Evolutionary conservation across 768 basidiomycete species (phyloP).

Genomic region (Pisolithus albus): DNA sequence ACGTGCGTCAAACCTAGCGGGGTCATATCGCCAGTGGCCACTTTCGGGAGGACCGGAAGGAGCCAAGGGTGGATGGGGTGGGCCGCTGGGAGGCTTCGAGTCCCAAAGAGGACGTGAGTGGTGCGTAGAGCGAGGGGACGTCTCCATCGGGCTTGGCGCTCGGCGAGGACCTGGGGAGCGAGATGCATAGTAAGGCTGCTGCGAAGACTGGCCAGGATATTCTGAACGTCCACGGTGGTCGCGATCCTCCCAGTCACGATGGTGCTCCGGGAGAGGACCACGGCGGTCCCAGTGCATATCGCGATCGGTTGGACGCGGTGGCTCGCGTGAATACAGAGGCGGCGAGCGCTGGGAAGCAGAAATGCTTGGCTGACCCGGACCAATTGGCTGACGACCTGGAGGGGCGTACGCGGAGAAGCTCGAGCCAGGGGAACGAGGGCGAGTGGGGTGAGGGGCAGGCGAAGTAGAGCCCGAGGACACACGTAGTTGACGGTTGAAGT

Average conservation of each 20-base stretch:
- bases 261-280: slow-evolving; percentile 35
- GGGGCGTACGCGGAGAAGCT: slow-evolving; percentile 44
- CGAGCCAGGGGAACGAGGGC: slow-evolving; percentile 45
- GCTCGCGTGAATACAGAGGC: slow-evolving; percentile 49
- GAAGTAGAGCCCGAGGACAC: slow-evolving; percentile 55
- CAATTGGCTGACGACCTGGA: slow-evolving; percentile 41
- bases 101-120: slow-evolving; percentile 52
- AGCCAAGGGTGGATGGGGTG: slow-evolving; percentile 26
- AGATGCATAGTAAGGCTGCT: slow-evolving; percentile 26
- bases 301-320: slow-evolving; percentile 38
- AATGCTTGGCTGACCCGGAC: slow-evolving; percentile 43
- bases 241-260: slow-evolving; percentile 46
- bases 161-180: slow-evolving; percentile 35
- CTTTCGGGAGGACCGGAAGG: slow-evolving; percentile 36
- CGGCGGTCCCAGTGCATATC: slow-evolving; percentile 61
- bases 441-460: slow-evolving; percentile 42
- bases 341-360: slow-evolving; percentile 54
- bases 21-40: slow-evolving; percentile 55
- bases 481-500: slow-evolving; percentile 46
- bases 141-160: slow-evolving; percentile 47
- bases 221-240: slow-evolving; percentile 34
- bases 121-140: slow-evolving; percentile 51
- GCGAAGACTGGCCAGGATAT: slow-evolving; percentile 26
- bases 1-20: slow-evolving; percentile 43
- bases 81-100: slow-evolving; percentile 39